phyloP scores from a whole-genome alignment of 2,329 filamentous ascomycete genomes.

The Bisporella sp. region DNA sequence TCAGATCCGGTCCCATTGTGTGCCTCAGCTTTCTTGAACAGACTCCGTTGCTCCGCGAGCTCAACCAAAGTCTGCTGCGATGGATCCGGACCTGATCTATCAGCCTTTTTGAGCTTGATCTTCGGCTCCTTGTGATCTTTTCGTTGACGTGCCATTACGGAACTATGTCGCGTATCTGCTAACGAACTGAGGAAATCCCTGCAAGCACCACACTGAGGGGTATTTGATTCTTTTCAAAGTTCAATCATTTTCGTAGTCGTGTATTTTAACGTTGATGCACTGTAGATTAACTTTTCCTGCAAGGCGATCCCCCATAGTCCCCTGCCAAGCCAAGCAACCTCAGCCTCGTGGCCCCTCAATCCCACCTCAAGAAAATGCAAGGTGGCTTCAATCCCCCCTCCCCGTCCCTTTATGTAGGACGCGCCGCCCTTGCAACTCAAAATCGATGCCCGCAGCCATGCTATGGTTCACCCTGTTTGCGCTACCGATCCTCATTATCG shows the following conservation, averaged over 20 bases:
- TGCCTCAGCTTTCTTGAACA: conserved; percentile 26
- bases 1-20: conserved; percentile 24
- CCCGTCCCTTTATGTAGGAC: neutral
- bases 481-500: conserved; percentile 34
- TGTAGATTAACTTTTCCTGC: too few species aligned
- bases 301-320: too few species aligned
- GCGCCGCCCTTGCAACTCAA: neutral
- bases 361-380: neutral
- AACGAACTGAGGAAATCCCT: too few species aligned
- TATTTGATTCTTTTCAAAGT: too few species aligned
- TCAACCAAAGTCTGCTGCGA: conserved; percentile 64
- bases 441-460: conserved; percentile 12
- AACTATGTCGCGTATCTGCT: neutral
- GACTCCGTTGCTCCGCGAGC: conserved; percentile 57
- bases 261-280: too few species aligned
- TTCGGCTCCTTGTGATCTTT: conserved; percentile 36
- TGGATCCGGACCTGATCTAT: conserved; percentile 51
- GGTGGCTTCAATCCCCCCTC: conserved; percentile 4
- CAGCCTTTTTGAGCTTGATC: conserved; percentile 61
- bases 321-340: too few species aligned
- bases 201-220: too few species aligned
- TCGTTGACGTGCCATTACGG: conserved; percentile 40
- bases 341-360: neutral
- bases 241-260: too few species aligned
- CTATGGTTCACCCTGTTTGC: conserved; percentile 20